Evolutionary conservation across 2,329 filamentous ascomycete genomes (phyloP), one percentile per base, ranked within the genome.

Genomic region (Davidsoniella australis): DNA sequence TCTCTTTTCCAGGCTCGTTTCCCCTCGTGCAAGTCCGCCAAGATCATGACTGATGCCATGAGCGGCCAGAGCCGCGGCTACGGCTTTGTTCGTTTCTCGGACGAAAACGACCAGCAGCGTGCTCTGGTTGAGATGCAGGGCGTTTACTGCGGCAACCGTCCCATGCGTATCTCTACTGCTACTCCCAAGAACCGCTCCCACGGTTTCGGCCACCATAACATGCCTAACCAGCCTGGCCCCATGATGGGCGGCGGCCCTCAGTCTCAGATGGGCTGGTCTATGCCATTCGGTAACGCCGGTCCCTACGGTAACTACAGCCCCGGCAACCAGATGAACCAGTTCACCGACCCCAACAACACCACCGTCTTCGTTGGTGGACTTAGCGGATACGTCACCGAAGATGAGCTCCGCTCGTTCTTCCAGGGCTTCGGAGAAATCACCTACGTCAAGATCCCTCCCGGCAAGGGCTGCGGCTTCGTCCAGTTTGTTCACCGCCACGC

Each of bases 41-140:
- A 98, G 76, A 98, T 98, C 68, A 98, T 98, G 91, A 94, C 89
- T 54, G 91, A 98, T 61, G 89, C 91, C 54, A 91, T 96, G 68
- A 94, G 84, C 55, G 91, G 91, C 58, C 89, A 96, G 76, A 95
- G 88, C 55, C 87, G 91, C 55, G 91, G 91, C 50, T 98, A 98
- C 61, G 91, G 91, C 43, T 98, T 98, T 60, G 91, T 98, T 48
- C 86, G 91, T 57, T 98, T 98, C 70, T 86, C 86, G 47, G 86
- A 94, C 57, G 89, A 96, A 70, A 77, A 80, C 57, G 91, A 98
- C 61, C 89, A 96, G 71, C 89, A 98, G 71, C 85, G 88, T 54
- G 89, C 91, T 55, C 74, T 98, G 18, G 82, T 82, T 47, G 91
- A 98, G 70, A 98, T 98, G 91, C 91, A 98, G 70, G 91, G 91